Evolutionary conservation across 129 eudicot species (phyloP).

Genomic region (Helianthus tuberosus): DNA sequence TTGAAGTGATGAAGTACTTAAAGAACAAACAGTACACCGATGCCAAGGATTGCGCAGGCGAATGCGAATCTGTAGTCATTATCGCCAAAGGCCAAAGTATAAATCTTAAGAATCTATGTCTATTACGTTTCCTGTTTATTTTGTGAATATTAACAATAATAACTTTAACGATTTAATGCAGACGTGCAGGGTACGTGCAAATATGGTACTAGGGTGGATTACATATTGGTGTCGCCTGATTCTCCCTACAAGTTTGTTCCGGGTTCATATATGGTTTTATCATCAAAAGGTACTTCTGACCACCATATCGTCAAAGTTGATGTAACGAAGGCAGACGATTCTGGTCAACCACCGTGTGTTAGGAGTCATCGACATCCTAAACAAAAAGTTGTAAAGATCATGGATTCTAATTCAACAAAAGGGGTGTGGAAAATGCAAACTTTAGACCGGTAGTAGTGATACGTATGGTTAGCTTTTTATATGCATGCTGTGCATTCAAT

Average conservation of each 20-base stretch:
- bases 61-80: constrained; percentile 92
- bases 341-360: constrained; percentile 30
- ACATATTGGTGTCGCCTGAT: constrained; percentile 66
- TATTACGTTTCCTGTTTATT: neutral
- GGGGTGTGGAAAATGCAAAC: constrained; percentile 70
- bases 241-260: constrained; percentile 91
- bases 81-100: constrained; percentile 97
- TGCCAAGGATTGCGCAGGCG: constrained; percentile 91
- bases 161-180: constrained; percentile 29
- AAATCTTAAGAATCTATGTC: constrained; percentile 20
- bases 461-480: neutral
- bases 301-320: constrained; percentile 95
- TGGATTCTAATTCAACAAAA: constrained; percentile 58
- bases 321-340: constrained; percentile 39
- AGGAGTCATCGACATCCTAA: constrained; percentile 42
- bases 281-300: constrained; percentile 97
- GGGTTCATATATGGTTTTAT: constrained; percentile 83
- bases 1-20: constrained; percentile 87
- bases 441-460: constrained; percentile 32
- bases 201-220: constrained; percentile 90
- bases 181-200: constrained; percentile 98
- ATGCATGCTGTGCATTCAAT: neutral
- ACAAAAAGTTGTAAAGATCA: constrained; percentile 60
- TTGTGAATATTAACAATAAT: neutral
- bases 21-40: constrained; percentile 73